Evolutionary conservation across 805 yeast genomes (phyloP).

Genomic region (Zygosaccharomyces gambellarensis): DNA sequence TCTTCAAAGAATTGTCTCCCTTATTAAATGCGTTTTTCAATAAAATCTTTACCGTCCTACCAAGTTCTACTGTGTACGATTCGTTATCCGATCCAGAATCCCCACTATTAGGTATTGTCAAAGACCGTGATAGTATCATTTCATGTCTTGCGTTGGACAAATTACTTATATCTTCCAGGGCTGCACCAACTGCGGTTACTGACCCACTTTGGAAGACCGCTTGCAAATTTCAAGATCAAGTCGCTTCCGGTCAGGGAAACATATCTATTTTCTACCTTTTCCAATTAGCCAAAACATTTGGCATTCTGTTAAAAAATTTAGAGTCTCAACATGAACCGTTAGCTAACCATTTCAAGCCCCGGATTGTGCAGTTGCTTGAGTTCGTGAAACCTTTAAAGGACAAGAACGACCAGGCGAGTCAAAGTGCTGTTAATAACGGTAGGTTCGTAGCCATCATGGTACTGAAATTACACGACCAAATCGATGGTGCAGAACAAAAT

Average conservation of each 20-base stretch:
- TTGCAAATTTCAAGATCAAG: slow-evolving; percentile 21
- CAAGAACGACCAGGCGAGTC: slow-evolving; percentile 23
- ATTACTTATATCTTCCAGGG: slow-evolving; percentile 16
- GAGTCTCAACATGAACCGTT: background rate
- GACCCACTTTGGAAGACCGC: slow-evolving; percentile 21
- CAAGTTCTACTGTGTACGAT: slow-evolving; percentile 20
- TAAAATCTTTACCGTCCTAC: slow-evolving; percentile 27
- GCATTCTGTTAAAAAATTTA: slow-evolving; percentile 25
- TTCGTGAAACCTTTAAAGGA: slow-evolving; percentile 14
- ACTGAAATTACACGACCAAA: slow-evolving; percentile 9
- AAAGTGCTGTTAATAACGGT: slow-evolving; percentile 29
- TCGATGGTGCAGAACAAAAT: background rate
- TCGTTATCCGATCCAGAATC: slow-evolving; percentile 4
- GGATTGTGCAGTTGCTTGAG: slow-evolving; percentile 17
- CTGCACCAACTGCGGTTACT: slow-evolving; percentile 5
- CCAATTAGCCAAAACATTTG: slow-evolving; percentile 31
- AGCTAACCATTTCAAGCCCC: slow-evolving; percentile 7
- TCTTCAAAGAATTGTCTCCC: slow-evolving; percentile 23
- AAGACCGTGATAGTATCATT: slow-evolving; percentile 22
- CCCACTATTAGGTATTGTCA: slow-evolving; percentile 11
- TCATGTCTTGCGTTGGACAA: slow-evolving; percentile 30
- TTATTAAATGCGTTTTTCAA: slow-evolving; percentile 22
- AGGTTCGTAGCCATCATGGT: slow-evolving; percentile 30
- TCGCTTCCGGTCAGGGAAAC: slow-evolving; percentile 2
- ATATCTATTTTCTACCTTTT: slow-evolving; percentile 23